phyloP scores from a whole-genome alignment of 345 rosid species.

The Laguncularia racemosa region DNA sequence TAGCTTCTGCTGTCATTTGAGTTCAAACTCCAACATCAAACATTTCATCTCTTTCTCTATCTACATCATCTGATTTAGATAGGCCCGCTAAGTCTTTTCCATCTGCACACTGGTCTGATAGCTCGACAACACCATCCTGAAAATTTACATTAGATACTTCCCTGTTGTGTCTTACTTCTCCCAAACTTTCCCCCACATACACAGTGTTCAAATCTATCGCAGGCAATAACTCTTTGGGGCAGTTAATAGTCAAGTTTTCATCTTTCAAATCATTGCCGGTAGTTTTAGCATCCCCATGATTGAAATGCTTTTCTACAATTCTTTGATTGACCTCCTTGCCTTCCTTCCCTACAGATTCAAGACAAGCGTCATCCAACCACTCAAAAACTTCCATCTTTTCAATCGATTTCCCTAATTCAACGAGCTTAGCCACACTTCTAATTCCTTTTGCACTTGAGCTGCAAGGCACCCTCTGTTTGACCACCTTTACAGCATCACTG shows the following conservation, averaged over 20 bases:
- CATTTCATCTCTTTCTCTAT: too few species aligned
- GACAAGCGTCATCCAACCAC: too few species aligned
- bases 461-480: too few species aligned
- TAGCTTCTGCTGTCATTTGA: slow-evolving; percentile 86
- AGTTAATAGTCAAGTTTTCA: too few species aligned
- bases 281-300: slow-evolving; percentile 5
- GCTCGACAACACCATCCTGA: slow-evolving; percentile 8
- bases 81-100: slow-evolving; percentile 15
- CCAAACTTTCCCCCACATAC: slow-evolving; percentile 15
- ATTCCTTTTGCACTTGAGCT: too few species aligned
- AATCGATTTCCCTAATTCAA: too few species aligned
- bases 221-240: too few species aligned
- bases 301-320: slow-evolving; percentile 1
- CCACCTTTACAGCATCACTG: too few species aligned
- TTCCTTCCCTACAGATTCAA: slow-evolving; percentile 9
- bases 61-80: too few species aligned
- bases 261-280: slow-evolving; percentile 7
- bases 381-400: too few species aligned
- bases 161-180: background rate
- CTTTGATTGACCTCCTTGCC: slow-evolving; percentile 10
- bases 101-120: slow-evolving; percentile 14
- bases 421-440: too few species aligned
- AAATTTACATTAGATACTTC: slow-evolving; percentile 15
- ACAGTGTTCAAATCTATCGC: slow-evolving; percentile 7
- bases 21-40: slow-evolving; percentile 56